These are phyloP conservation scores for Microsporum audouinii DNA, from an alignment of 2,329 filamentous ascomycete species.

Conservation along the genomic window DNA sequence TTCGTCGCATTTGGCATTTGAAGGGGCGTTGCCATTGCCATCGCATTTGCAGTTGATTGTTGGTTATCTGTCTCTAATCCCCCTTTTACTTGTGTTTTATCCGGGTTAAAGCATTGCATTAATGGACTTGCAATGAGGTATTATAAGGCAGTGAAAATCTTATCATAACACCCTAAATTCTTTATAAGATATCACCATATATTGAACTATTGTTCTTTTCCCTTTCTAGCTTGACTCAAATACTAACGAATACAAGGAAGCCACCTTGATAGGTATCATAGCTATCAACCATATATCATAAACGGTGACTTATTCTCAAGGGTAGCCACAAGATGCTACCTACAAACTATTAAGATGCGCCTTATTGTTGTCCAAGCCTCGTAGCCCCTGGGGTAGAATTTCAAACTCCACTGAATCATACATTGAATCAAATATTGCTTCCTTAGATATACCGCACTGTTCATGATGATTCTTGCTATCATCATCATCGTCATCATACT, in stretches of 20 bases:
- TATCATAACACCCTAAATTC: too few species aligned
- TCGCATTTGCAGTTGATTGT: slow-evolving; percentile 21
- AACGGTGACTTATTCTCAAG: too few species aligned
- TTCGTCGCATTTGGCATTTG: slow-evolving; percentile 18
- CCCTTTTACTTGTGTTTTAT: slow-evolving; percentile 11
- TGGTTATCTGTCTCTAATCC: slow-evolving; percentile 14
- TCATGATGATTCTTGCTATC: not conserved
- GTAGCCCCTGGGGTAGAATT: slow-evolving; percentile 12
- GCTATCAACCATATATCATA: too few species aligned
- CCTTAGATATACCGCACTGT: not conserved
- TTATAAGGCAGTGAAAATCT: not conserved
- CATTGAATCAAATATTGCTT: slow-evolving; percentile 3
- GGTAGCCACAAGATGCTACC: too few species aligned
- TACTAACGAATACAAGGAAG: too few species aligned
- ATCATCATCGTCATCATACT: not conserved
- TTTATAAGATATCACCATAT: too few species aligned
- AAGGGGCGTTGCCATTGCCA: slow-evolving; percentile 15
- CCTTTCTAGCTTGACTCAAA: too few species aligned
- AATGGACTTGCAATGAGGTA: slow-evolving; percentile 12
- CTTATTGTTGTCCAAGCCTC: not conserved
- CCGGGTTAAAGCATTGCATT: slow-evolving; percentile 12
- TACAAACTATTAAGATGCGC: too few species aligned
- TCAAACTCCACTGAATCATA: slow-evolving; percentile 11
- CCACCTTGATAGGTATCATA: too few species aligned
- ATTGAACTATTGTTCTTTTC: too few species aligned